phyloP scores from a whole-genome alignment of 805 yeast genomes.

The Hyphopichia homilentoma region DNA sequence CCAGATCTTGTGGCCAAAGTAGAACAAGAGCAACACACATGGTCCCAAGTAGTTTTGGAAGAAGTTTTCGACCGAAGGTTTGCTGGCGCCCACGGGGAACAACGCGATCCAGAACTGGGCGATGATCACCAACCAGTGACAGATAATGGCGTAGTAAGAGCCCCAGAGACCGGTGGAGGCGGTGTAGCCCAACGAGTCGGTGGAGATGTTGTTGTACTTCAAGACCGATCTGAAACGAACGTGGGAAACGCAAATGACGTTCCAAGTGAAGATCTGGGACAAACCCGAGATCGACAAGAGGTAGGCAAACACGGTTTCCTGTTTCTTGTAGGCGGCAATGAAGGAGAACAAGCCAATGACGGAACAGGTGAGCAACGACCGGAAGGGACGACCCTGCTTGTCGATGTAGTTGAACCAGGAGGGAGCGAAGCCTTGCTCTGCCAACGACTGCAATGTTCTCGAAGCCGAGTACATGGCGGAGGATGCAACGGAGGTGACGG shows the following conservation, averaged over 20 bases:
- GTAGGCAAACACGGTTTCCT: slow-evolving; percentile 39
- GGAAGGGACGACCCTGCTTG: slow-evolving; percentile 38
- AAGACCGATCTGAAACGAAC: slow-evolving; percentile 39
- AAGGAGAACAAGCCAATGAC: slow-evolving; percentile 35
- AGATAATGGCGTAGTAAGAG: slow-evolving; percentile 29
- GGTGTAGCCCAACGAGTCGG: slow-evolving; percentile 28
- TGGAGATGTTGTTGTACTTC: slow-evolving; percentile 24
- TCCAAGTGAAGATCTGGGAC: slow-evolving; percentile 42
- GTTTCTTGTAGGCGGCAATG: slow-evolving; percentile 38
- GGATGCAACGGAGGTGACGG: slow-evolving; percentile 41
- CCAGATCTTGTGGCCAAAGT: slow-evolving; percentile 30
- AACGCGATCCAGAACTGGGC: slow-evolving; percentile 45
- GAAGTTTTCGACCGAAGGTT: slow-evolving; percentile 24
- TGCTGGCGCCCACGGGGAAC: slow-evolving; percentile 30
- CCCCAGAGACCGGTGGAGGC: slow-evolving; percentile 41
- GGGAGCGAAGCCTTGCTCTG: slow-evolving; percentile 43
- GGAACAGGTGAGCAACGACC: slow-evolving; percentile 32
- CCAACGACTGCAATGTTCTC: slow-evolving; percentile 39
- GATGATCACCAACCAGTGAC: slow-evolving; percentile 31
- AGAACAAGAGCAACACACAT: slow-evolving; percentile 26
- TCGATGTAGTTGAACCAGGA: slow-evolving; percentile 36
- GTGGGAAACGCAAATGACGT: slow-evolving; percentile 37
- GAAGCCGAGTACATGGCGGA: slow-evolving; percentile 41
- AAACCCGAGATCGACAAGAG: slow-evolving; percentile 40
- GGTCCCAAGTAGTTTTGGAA: slow-evolving; percentile 34